Base-by-base conservation (phyloP, 2,329 filamentous ascomycete species). In the Leptographium lundbergii region DNA sequence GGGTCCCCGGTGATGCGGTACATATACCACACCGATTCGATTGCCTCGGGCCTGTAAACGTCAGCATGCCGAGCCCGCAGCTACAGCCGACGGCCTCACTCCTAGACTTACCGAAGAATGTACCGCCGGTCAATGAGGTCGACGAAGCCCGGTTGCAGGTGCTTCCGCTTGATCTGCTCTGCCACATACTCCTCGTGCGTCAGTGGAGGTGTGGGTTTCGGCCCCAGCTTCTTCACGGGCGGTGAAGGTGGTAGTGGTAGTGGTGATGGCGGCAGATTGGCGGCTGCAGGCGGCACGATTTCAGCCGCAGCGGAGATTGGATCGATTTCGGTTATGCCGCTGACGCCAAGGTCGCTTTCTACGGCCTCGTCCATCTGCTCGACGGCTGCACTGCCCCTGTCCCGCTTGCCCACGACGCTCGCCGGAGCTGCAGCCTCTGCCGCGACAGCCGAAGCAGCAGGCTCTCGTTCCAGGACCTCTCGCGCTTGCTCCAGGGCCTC, bases 1-100 rank as follows among this genome's bases (percentile, higher is more conserved):
- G 78, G 72, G 63, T 94, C 87, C 54, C 89, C 91, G 0, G 89
- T 95, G 71, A 95, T 89, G 68, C 91, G 88, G 74, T 95, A 94
- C 77, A 95, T 86, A 73, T 91, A 88, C 80, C 90, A 95, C 17
- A 95, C 84, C 0, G 86, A 90, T 67, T 95, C 90, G 65, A 95
- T 91, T 0, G 88, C 89, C 74, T 95, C 90, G 24, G 89, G 89
- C 25, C 87, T 88, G 63, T 1, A 4, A 11, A n/a, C 5, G 54
- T 61, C 29, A 54, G 13, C 39, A 57, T 29, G 27, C 27, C 7
- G 27, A 29, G 27, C 27, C 27, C 7, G 7, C 27, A 29, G 27
- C 27, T 29, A 29, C 27, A 29, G 27, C 27, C 27, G 5, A 29
- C 27, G 7, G 27, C n/a, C n/a, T n/a, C 27, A 29, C 32, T 10